These are phyloP conservation scores for Chondrus crispus DNA, from an alignment of 23 red algal species.

Conservation along the genomic window DNA sequence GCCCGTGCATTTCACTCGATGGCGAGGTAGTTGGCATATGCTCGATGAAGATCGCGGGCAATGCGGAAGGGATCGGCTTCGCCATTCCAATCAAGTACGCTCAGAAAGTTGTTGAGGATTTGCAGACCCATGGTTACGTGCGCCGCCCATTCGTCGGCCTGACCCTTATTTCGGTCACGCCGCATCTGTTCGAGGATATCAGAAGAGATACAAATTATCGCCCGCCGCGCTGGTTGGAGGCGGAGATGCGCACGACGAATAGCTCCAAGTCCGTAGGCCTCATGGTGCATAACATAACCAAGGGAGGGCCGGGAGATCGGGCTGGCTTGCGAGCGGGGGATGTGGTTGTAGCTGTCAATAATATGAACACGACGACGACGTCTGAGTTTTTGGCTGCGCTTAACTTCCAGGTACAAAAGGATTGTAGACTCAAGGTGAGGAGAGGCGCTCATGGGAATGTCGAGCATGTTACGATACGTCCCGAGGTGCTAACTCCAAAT, in stretches of 20 bases:
- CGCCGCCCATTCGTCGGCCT: constrained; percentile 85
- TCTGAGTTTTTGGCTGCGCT: constrained; percentile 50
- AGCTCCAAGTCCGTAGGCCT: constrained; percentile 53
- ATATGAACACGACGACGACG: constrained; percentile 47
- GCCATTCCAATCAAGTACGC: constrained; percentile 92
- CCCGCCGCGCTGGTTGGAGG: constrained; percentile 60
- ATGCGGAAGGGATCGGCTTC: constrained; percentile 88
- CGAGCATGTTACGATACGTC: constrained; percentile 40
- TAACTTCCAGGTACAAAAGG: constrained; percentile 58
- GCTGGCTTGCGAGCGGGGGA: constrained; percentile 79
- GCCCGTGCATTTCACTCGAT: constrained; percentile 87
- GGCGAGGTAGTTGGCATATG: constrained; percentile 92
- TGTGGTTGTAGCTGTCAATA: constrained; percentile 74
- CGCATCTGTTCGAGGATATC: constrained; percentile 77
- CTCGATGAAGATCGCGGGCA: constrained; percentile 80
- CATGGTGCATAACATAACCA: constrained; percentile 76
- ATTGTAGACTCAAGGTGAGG: constrained; percentile 42
- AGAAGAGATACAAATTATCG: constrained; percentile 59
- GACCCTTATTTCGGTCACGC: constrained; percentile 76
- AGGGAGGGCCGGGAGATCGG: constrained; percentile 76
- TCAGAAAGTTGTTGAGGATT: constrained; percentile 77
- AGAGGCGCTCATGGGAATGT: constrained; percentile 10
- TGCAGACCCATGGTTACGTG: constrained; percentile 78
- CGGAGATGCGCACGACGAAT: constrained; percentile 64
- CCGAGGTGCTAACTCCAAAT: constrained; percentile 29